Conservation (phyloP, 2,329 filamentous ascomycete genomes). For the Rutstroemia sp. region DNA sequence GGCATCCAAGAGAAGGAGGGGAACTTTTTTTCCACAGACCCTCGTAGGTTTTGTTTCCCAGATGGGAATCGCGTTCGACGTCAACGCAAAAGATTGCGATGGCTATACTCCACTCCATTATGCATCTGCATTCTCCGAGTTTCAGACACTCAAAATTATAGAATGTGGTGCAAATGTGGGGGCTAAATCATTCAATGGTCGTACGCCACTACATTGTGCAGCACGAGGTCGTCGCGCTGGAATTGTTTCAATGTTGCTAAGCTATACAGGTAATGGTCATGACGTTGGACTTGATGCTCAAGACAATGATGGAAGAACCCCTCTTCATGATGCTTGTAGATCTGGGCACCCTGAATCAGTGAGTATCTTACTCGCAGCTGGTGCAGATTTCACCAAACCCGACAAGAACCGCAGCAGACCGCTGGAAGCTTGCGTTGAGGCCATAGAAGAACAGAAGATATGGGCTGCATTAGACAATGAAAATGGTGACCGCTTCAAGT, state of each 20-base stretch:
- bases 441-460: constrained; percentile 8
- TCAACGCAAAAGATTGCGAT: constrained; percentile 4
- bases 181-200: constrained; percentile 3
- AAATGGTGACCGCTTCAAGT: neutral
- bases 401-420: neutral
- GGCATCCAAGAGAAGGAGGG: too few relatives aligned
- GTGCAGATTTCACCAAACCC: constrained; percentile 8
- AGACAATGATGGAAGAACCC: constrained; percentile 6
- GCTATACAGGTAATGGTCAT: neutral
- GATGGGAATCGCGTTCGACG: neutral
- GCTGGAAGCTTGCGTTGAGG: constrained; percentile 8
- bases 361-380: constrained; percentile 9
- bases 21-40: neutral
- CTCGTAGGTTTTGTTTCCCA: constrained; percentile 1
- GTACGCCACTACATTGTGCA: constrained; percentile 13
- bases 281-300: neutral
- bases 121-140: constrained; percentile 9
- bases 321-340: constrained; percentile 12
- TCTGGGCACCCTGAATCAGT: constrained; percentile 13
- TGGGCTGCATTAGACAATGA: neutral
- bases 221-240: constrained; percentile 10
- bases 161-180: constrained; percentile 8
- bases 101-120: constrained; percentile 12
- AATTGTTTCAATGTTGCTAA: constrained; percentile 26
- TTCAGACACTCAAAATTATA: constrained; percentile 3